Evolutionary conservation across 441 rosid genomes (phyloP).

Genomic region (Eutrema salsugineum): DNA sequence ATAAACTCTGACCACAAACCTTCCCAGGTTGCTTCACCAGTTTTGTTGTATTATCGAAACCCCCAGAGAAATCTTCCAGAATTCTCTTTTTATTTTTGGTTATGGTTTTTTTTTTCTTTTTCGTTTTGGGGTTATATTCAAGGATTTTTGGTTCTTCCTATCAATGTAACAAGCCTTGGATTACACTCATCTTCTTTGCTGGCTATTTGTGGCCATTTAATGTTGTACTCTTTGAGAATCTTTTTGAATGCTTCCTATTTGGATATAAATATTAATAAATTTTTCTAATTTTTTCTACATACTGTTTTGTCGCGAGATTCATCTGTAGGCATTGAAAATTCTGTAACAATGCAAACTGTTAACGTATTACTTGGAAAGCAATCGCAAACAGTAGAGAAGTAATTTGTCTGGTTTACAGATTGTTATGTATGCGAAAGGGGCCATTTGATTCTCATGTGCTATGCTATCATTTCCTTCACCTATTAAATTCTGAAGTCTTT

Average conservation of each 20-base stretch:
- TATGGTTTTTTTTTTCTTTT: neutral
- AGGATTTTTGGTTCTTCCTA: constrained; percentile 30
- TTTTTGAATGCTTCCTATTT: constrained; percentile 17
- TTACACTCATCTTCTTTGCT: constrained; percentile 3
- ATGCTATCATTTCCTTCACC: neutral
- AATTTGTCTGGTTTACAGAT: neutral
- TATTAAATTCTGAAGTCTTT: no score
- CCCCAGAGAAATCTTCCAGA: constrained; percentile 22
- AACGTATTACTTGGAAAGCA: neutral
- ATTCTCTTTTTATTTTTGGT: neutral
- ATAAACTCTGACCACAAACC: constrained; percentile 24
- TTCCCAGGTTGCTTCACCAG: constrained; percentile 38
- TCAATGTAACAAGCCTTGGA: constrained; percentile 31
- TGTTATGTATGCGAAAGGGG: neutral
- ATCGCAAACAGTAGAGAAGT: neutral
- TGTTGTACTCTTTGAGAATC: constrained; percentile 21
- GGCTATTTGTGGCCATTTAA: constrained; percentile 23
- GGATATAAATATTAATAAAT: constrained; percentile 13
- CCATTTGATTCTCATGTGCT: neutral
- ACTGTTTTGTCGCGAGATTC: neutral
- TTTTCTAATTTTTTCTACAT: neutral
- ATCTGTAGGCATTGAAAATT: neutral
- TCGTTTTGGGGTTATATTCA: constrained; percentile 25
- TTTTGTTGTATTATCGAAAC: constrained; percentile 33
- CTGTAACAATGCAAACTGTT: neutral